phyloP scores from a whole-genome alignment of 2,329 filamentous ascomycete species.

The Dryadomyces quercivorus region DNA sequence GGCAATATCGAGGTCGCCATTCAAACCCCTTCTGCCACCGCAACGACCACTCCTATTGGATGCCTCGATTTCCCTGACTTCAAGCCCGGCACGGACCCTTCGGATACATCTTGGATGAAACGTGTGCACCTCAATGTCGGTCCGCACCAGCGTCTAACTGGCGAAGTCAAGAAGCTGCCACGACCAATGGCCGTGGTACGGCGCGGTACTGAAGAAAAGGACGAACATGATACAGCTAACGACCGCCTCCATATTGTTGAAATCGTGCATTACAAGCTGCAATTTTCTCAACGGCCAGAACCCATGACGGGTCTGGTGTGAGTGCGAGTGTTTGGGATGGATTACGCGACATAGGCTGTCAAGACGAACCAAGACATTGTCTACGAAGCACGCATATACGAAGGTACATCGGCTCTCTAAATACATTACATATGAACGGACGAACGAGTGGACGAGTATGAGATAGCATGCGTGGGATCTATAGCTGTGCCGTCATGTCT shows the following conservation, averaged over 20 bases:
- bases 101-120: conserved; percentile 71
- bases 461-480: neutral
- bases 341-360: too few relatives aligned
- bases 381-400: too few relatives aligned
- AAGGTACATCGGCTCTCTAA: too few relatives aligned
- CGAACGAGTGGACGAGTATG: neutral
- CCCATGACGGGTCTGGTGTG: conserved; percentile 39
- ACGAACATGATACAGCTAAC: conserved; percentile 16
- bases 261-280: conserved; percentile 73
- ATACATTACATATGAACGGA: neutral
- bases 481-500: neutral
- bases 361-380: neutral
- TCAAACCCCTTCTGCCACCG: conserved; percentile 1
- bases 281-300: conserved; percentile 77
- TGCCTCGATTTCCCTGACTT: conserved; percentile 43
- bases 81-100: conserved; percentile 26
- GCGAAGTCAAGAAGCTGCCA: conserved; percentile 78
- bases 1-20: conserved; percentile 13
- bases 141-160: conserved; percentile 74
- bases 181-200: conserved; percentile 70
- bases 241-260: conserved; percentile 71
- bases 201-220: conserved; percentile 21
- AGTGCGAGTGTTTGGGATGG: conserved; percentile 5
- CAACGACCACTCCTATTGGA: conserved; percentile 26
- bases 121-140: conserved; percentile 80